Base-by-base conservation (phyloP, 2,329 filamentous ascomycete species). In the Xylaria multiplex region DNA sequence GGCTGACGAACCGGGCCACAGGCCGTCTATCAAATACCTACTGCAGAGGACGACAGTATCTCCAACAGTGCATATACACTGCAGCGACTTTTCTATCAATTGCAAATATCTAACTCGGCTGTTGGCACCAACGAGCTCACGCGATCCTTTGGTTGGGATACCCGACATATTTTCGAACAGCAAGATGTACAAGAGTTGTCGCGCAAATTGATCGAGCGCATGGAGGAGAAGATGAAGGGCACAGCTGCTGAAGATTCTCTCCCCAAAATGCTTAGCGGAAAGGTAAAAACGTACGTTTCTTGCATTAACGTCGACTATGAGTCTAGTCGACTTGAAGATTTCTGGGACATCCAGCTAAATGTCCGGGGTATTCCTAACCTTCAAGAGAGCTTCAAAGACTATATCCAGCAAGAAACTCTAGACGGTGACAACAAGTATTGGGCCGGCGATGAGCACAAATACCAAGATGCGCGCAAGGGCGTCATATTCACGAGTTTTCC, bases 261-360 rank as follows among this genome's bases (percentile, higher is more conserved):
- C 8, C 90, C 94, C 1, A 89, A 92, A 68, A 91, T 99, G 83
- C 98, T 99, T 75, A 94, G 96, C 65, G 96, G 96, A 64, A 98
- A 98, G 81, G 94, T 96, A 79, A 98, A 98, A 82, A 99, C 96
- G 0, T 99, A 98, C 79, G 96, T 99, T 70, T 96, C 93, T 24
- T 99, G 96, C 82, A 97, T 99, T 78, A 96, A 99, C 78, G 96
- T 99, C 68, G 90, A 97, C 74, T 99, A 97, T 81, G 95, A 98
- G 81, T 97, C 93, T 24, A 97, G 94, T 68, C 88, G 95, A 68
- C 88, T 96, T 71, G 96, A 99, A 79, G 96, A 99, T 73, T 99
- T 97, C 78, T 99, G 96, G 96, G 96, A 99, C 77, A 93, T 99
- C 66, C 96, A 99, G 78, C 87, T 99, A 72, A 99, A 98, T 72